Evolutionary conservation across 257 asterid genomes (phyloP), one percentile per base, ranked within the genome.

Genomic region (Haberlea rhodopensis): DNA sequence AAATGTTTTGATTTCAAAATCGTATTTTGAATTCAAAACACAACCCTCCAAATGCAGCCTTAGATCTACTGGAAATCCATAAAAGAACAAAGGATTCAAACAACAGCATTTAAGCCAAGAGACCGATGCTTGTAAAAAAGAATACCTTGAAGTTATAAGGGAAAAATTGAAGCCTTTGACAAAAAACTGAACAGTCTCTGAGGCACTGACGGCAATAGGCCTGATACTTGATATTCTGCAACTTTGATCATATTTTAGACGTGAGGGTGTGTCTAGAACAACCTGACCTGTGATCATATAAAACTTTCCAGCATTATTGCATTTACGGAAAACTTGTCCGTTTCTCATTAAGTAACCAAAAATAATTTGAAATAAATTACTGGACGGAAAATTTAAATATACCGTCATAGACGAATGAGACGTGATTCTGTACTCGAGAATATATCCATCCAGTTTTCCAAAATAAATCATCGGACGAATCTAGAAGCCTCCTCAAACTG

Each of bases 131-230:
- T 27, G 21, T 29, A n/a, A 65, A 61, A 24, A 67, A 73, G 69
- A 60, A 29, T 78, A 91, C 98, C 99, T 89, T 67, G 83, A 76
- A n/a, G n/a, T n/a, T n/a, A n/a, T n/a, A n/a, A n/a, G n/a, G n/a
- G n/a, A n/a, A n/a, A n/a, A n/a, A n/a, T 92, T 82, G 80, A 73
- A 65, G 72, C 96, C 96, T 73, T 76, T 85, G 57, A 92, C 94
- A 43, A 73, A 77, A 84, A 92, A 92, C 62, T 78, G 77, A 70
- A 81, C 94, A 51, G 34, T 73, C 63, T 82, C 95, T 4, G 90
- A 85, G 63, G 73, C 71, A 57, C 90, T 65, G 77, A 85, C 97
- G 28, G 97, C 99, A 75, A n/a, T n/a, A n/a, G n/a, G n/a, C n/a
- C n/a, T n/a, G n/a, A n/a, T n/a, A n/a, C n/a, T n/a, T n/a, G n/a